These are phyloP conservation scores for Aphanomyces astaci DNA, from an alignment of 352 stramenopile species.

Conservation along the genomic window DNA sequence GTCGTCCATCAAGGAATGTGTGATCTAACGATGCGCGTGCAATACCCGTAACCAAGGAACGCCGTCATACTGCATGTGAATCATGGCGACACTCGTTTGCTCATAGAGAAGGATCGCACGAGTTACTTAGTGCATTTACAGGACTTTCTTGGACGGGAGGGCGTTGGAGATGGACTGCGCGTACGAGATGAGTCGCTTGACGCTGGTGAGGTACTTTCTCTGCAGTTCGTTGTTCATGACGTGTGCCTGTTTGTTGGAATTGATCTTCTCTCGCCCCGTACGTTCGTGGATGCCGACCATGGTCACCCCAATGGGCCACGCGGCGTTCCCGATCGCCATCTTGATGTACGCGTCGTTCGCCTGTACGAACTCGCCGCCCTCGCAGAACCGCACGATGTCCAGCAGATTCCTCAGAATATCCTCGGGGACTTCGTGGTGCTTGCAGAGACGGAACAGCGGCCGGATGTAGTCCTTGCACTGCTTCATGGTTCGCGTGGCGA, in stretches of 20 bases:
- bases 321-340: constrained; percentile 95
- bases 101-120: no score
- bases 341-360: constrained; percentile 98
- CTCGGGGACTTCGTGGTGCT: constrained; percentile 80
- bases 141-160: constrained; percentile 80
- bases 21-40: no score
- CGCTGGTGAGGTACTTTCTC: constrained; percentile 97
- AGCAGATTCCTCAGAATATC: constrained; percentile 85
- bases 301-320: constrained; percentile 98
- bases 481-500: constrained; percentile 96
- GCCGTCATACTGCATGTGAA: no score
- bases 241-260: constrained; percentile 97
- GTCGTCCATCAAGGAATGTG: no score
- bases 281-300: constrained; percentile 99
- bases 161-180: constrained; percentile 85
- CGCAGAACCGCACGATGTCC: constrained; percentile 93
- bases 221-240: constrained; percentile 99
- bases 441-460: constrained; percentile 95
- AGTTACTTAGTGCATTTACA: constrained; percentile 32
- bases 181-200: constrained; percentile 98
- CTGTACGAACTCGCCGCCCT: constrained; percentile 89
- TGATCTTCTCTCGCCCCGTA: constrained; percentile 92
- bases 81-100: no score
- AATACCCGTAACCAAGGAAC: no score
- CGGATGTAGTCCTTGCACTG: constrained; percentile 99